Conservation (phyloP, 2,329 filamentous ascomycete species). For the Lachnellula suecica region DNA sequence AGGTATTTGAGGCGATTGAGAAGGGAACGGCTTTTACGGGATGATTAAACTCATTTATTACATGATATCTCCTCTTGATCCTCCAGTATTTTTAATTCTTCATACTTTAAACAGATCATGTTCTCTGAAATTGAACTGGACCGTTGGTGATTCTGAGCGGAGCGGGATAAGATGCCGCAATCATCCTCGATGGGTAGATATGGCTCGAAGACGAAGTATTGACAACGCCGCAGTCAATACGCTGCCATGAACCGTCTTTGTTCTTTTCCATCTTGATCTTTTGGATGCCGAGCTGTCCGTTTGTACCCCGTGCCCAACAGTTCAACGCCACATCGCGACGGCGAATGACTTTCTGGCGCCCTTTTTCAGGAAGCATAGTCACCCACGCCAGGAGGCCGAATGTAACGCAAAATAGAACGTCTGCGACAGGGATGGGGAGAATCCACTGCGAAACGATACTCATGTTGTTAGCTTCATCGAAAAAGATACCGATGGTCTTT, state of each 20-base stretch:
- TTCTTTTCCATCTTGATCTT: background rate
- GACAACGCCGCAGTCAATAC: background rate
- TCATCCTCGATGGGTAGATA: background rate
- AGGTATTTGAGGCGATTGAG: constrained; percentile 25
- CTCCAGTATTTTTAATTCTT: too few relatives aligned
- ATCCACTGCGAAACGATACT: background rate
- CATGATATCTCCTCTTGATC: too few relatives aligned
- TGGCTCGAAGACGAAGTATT: background rate
- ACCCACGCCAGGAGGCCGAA: background rate
- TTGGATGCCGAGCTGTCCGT: background rate
- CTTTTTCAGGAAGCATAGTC: background rate
- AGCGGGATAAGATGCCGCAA: background rate
- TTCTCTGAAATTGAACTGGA: background rate
- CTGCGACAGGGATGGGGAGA: background rate
- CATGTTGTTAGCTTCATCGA: background rate
- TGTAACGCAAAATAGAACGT: background rate
- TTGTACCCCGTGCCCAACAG: background rate
- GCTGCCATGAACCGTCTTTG: background rate
- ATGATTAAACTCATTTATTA: too few relatives aligned
- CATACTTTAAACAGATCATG: too few relatives aligned
- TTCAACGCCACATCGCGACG: background rate
- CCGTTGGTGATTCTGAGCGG: background rate
- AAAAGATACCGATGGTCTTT: background rate
- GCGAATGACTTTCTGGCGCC: background rate
- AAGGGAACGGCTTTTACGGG: constrained; percentile 20